Conservation (phyloP, 192 early-diverging fungal species). For the Backusella morwellensis region DNA sequence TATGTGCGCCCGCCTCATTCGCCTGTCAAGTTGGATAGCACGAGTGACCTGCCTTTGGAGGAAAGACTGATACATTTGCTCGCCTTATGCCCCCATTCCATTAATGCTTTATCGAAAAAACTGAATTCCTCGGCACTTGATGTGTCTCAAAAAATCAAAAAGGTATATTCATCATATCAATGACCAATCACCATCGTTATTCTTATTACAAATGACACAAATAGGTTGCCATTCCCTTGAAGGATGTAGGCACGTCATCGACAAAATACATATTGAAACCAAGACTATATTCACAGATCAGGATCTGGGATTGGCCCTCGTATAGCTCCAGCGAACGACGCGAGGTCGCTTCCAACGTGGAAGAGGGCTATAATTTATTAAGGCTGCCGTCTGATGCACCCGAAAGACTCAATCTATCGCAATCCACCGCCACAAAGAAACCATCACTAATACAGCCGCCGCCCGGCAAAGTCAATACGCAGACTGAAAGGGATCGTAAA, state of each 20-base stretch:
- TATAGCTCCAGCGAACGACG: slow-evolving; percentile 22
- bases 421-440: background rate
- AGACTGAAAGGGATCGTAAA: background rate
- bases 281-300: slow-evolving; percentile 20
- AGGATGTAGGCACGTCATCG: background rate
- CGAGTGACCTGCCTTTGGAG: background rate
- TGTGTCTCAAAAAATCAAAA: background rate
- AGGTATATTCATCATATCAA: background rate
- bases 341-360: slow-evolving; percentile 16
- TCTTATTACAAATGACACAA: background rate
- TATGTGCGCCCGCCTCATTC: background rate
- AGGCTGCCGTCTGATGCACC: slow-evolving; percentile 18
- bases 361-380: slow-evolving; percentile 18
- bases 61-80: slow-evolving; percentile 19
- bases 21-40: background rate
- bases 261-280: slow-evolving; percentile 24
- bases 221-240: slow-evolving; percentile 11
- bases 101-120: background rate
- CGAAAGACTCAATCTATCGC: slow-evolving; percentile 11
- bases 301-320: slow-evolving; percentile 30
- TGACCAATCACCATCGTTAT: background rate
- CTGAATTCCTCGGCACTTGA: slow-evolving; percentile 7
- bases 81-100: background rate
- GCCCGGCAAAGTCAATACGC: background rate
- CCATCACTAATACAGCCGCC: slow-evolving; percentile 14